Base-by-base conservation (phyloP, 768 basidiomycete genomes). In the Auriscalpium vulgare region DNA sequence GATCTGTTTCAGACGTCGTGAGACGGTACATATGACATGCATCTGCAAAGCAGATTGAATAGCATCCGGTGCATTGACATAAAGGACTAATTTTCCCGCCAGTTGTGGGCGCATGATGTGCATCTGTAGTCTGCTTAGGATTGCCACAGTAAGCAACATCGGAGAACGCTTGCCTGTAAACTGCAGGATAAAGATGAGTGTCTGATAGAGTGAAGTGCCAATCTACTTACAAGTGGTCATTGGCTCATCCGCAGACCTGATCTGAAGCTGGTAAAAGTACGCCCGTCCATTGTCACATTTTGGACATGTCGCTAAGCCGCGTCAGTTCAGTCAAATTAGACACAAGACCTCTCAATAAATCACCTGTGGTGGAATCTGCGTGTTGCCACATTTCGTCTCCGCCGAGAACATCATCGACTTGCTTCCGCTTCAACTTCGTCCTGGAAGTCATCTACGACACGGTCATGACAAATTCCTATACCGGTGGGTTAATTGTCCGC, bases 221-320 rank as follows among this genome's bases (percentile, higher is more conserved):
- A 47, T 37, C 11, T 43, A 63, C 72, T 63, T 64, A 75, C 73
- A 75, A 19, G 73, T 75, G 10, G 88, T 92, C 91, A 92, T 93
- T 14, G 89, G 90, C 65, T 94, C 91, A 66, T 93, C 91, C 0
- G 91, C 92, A 62, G 91, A 95, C 47, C 95, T 75, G 59, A 97
- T 99, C 68, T 99, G 97, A 13, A 98, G 75, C 74, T 97, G 94
- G 67, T 94, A 91, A 72, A 90, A 99, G 70, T 94, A 97, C 4
- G 95, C 95, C 49, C 84, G 75, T 47, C 81, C 77, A 66, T 86
- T 76, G 66, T 95, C 94, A 68, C 95, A 99, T 63, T 93, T 92
- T 9, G 76, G 77, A 63, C 81, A 82, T n/a, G 74, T 70, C 1
- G 75, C 82, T 80, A 62, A 44, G 53, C 44, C 23, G 16, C 37